Conservation (phyloP, 768 basidiomycete species). For the Chalciporus piperatus region DNA sequence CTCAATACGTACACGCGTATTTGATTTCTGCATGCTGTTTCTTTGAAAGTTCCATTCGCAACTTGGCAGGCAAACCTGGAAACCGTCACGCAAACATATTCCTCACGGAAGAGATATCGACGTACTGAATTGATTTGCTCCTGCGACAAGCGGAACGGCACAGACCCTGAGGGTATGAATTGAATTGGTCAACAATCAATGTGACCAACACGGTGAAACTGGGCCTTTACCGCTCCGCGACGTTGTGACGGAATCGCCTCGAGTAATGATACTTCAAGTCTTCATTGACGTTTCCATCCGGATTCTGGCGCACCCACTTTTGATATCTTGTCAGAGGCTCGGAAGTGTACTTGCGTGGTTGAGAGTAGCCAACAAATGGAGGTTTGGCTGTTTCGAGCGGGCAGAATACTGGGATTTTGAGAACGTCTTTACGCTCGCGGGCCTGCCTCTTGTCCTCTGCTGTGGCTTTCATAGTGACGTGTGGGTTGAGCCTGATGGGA, state of each 20-base stretch:
- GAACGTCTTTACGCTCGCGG: slow-evolving; percentile 31
- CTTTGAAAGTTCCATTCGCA: slow-evolving; percentile 39
- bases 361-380: slow-evolving; percentile 44
- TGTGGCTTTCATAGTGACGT: slow-evolving; percentile 37
- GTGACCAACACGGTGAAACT: neutral
- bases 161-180: slow-evolving; percentile 37
- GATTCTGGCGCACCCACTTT: slow-evolving; percentile 33
- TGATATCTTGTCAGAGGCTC: slow-evolving; percentile 46
- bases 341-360: slow-evolving; percentile 40
- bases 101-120: neutral
- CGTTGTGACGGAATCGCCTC: slow-evolving; percentile 31
- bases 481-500: slow-evolving; percentile 54
- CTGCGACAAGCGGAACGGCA: slow-evolving; percentile 50
- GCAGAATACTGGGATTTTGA: slow-evolving; percentile 45
- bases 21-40: slow-evolving; percentile 23
- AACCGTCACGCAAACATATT: neutral
- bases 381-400: slow-evolving; percentile 29
- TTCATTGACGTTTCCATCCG: slow-evolving; percentile 17
- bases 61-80: slow-evolving; percentile 41
- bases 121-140: slow-evolving; percentile 53
- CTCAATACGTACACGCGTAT: slow-evolving; percentile 25
- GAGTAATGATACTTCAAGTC: slow-evolving; percentile 59
- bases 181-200: neutral
- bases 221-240: slow-evolving; percentile 52
- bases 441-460: slow-evolving; percentile 33